Evolutionary conservation across 345 rosid species (phyloP).

Genomic region (Salix viminalis): DNA sequence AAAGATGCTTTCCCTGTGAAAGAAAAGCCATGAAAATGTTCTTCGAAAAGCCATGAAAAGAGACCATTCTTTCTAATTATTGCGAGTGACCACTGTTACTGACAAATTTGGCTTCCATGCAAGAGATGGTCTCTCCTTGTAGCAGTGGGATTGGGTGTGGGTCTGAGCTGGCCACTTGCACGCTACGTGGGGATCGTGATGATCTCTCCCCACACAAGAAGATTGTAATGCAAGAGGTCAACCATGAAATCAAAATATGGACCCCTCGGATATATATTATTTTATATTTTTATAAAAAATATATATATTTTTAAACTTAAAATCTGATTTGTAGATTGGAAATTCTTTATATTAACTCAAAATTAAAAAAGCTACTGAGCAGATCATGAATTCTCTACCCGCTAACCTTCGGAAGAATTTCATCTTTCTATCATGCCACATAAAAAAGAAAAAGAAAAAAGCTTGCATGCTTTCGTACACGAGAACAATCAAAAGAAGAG

Average conservation of each 20-base stretch:
- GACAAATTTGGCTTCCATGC: not conserved
- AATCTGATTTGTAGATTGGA: too few species aligned
- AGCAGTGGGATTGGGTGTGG: not conserved
- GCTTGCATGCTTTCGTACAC: not conserved
- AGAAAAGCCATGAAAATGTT: not conserved
- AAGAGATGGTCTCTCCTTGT: not conserved
- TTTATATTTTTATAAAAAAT: too few species aligned
- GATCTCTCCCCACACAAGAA: not conserved
- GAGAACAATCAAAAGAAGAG: not conserved
- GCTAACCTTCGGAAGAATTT: too few species aligned
- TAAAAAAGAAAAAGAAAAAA: too few species aligned
- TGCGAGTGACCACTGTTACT: not conserved
- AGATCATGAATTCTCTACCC: too few species aligned
- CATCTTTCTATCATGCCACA: not conserved
- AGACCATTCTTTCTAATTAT: slow-evolving; percentile 8
- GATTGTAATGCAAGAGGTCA: not conserved
- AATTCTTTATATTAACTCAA: too few species aligned
- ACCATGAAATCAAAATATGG: not conserved
- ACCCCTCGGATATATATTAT: too few species aligned
- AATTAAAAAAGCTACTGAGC: too few species aligned
- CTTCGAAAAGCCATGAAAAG: not conserved
- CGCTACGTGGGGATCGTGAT: too few species aligned
- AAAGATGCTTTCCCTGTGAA: not conserved
- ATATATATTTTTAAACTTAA: too few species aligned
- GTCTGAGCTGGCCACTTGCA: not conserved